These are phyloP conservation scores for Macrotyloma uniflorum DNA, from an alignment of 306 rosid genomes.

Conservation along the genomic window DNA sequence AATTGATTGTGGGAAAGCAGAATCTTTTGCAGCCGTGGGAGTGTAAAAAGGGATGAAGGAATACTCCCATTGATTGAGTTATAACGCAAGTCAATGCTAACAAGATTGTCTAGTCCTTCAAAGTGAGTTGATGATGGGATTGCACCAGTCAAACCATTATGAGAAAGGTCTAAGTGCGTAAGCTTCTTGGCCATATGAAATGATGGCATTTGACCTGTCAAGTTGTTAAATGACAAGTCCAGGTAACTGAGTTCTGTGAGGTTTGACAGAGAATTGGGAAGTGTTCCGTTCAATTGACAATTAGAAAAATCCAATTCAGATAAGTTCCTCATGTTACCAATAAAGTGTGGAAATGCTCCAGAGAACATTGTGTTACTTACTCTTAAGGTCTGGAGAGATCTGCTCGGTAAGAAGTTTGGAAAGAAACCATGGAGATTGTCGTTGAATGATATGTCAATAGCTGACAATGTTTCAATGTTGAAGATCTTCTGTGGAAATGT, in stretches of 20 bases:
- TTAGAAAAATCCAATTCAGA: constrained; percentile 31
- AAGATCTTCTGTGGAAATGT: constrained; percentile 43
- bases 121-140: constrained; percentile 39
- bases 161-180: constrained; percentile 43
- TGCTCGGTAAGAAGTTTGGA: constrained; percentile 23
- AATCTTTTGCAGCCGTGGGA: constrained; percentile 36
- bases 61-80: constrained; percentile 50
- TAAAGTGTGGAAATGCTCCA: constrained; percentile 38
- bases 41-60: constrained; percentile 44
- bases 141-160: constrained; percentile 41
- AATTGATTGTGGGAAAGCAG: constrained; percentile 44
- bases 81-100: not conserved
- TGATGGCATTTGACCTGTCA: constrained; percentile 50
- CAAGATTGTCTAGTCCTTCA: constrained; percentile 38
- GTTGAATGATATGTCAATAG: constrained; percentile 43
- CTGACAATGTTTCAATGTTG: constrained; percentile 16
- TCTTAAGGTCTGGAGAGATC: constrained; percentile 36
- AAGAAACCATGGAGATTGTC: constrained; percentile 32
- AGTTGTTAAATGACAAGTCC: constrained; percentile 42
- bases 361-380: constrained; percentile 39
- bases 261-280: constrained; percentile 45
- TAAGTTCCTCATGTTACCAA: constrained; percentile 33
- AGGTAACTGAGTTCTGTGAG: constrained; percentile 39
- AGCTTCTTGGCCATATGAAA: constrained; percentile 35
- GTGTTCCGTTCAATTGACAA: constrained; percentile 33